Evolutionary conservation across 2,329 filamentous ascomycete genomes (phyloP).

Genomic region (Exophiala alcalophila): DNA sequence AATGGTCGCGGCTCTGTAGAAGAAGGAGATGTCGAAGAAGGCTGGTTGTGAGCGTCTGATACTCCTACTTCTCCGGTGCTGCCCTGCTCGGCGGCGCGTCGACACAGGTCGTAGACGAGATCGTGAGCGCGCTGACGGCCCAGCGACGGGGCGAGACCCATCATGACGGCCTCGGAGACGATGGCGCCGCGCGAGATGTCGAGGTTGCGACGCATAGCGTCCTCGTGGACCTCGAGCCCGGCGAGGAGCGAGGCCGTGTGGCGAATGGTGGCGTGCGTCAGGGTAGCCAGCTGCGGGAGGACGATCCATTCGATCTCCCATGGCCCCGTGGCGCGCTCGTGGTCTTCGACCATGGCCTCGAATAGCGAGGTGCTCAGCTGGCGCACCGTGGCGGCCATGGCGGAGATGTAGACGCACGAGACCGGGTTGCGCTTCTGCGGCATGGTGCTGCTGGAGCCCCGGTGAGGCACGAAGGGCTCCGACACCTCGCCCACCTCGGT

Average conservation of each 20-base stretch:
- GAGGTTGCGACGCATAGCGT: slow-evolving; percentile 52
- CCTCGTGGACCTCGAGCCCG: slow-evolving; percentile 51
- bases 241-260: slow-evolving; percentile 55
- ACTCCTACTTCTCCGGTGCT: no score
- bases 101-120: slow-evolving; percentile 56
- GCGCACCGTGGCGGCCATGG: slow-evolving; percentile 53
- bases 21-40: no score
- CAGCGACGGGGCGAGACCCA: slow-evolving; percentile 52
- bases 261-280: slow-evolving; percentile 52
- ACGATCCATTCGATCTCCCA: slow-evolving; percentile 61
- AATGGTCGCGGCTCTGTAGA: slow-evolving; percentile 45
- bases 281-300: slow-evolving; percentile 53
- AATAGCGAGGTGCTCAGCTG: slow-evolving; percentile 53
- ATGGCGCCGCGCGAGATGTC: slow-evolving; percentile 54
- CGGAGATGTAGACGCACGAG: slow-evolving; percentile 56
- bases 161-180: slow-evolving; percentile 59
- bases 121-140: slow-evolving; percentile 57
- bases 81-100: no score
- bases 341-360: slow-evolving; percentile 58
- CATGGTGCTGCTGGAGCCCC: slow-evolving; percentile 56
- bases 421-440: slow-evolving; percentile 60
- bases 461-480: slow-evolving; percentile 55
- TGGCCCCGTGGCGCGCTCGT: slow-evolving; percentile 56
- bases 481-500: slow-evolving; percentile 56
- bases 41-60: no score